Evolutionary conservation across 1,139 yeast species (phyloP), one percentile per base, ranked within the genome.

Genomic region (Pichia sp.): DNA sequence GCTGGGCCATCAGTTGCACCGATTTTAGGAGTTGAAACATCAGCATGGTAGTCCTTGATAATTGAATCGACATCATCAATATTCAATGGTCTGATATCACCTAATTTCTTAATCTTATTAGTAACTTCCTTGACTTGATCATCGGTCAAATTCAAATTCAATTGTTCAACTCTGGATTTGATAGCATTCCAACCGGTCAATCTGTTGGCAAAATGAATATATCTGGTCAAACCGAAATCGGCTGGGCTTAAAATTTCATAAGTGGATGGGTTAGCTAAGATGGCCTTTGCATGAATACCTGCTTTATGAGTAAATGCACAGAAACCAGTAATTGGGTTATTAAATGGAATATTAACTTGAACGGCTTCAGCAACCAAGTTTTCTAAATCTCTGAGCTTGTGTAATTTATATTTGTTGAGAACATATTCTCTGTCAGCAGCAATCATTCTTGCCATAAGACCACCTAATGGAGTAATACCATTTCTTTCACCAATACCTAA

Each of bases 231-330:
- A 66, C 97, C 97, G 64, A 90, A 90, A 69, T 90, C 97, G 33
- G 85, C 72, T 51, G 98, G 98, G 66, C 85, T 85, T 64, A 92
- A 77, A 60, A 92, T 92, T 73, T 92, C 98, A 66, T 92, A 92
- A 36, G 97, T 92, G 38, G 96, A 87, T 53, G 98, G 98, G 71
- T 92, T 92, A 51, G 98, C 98, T 58, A 92, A 79, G 59, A 92
- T 92, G 49, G 97, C 97, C 77, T 92, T 92, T 61, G 98, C 97
- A 65, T 92, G 98, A 62, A 92, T 90, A 72, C 98, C 98, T 46
- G 98, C 98, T 77, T 92, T 92, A 75, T 92, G 98, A 47, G 98
- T 92, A 72, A 92, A 92, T 44, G 98, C 98, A 74, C 97, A 92
- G 82, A 92, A 92, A 46, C 98, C 98, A 42, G 98, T 92, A 66